phyloP scores from a whole-genome alignment of 2,329 filamentous ascomycete genomes.

The Alternaria solani region DNA sequence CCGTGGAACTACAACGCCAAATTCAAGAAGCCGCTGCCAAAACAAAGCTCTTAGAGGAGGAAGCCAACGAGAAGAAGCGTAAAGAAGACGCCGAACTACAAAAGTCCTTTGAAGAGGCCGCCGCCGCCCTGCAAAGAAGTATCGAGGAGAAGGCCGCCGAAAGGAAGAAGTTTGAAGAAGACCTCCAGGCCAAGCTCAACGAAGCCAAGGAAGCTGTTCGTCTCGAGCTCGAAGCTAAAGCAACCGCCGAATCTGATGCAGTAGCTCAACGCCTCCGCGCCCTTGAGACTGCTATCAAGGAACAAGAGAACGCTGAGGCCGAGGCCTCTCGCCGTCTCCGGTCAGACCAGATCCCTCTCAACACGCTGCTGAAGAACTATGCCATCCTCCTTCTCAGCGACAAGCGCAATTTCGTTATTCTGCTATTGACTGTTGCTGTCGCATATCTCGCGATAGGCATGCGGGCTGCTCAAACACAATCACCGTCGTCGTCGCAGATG shows the following conservation, averaged over 20 bases:
- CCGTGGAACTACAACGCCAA: slow-evolving; percentile 42
- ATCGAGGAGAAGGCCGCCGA: slow-evolving; percentile 40
- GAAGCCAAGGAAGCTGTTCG: slow-evolving; percentile 46
- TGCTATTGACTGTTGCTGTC: slow-evolving; percentile 55
- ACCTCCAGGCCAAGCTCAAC: slow-evolving; percentile 38
- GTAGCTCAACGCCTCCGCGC: slow-evolving; percentile 42
- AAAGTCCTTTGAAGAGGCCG: slow-evolving; percentile 38
- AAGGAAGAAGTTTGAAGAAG: slow-evolving; percentile 38
- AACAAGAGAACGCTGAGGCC: slow-evolving; percentile 21
- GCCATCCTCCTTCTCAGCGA: slow-evolving; percentile 61
- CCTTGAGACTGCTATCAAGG: slow-evolving; percentile 40
- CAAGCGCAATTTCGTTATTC: slow-evolving; percentile 61
- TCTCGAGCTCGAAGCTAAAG: slow-evolving; percentile 42
- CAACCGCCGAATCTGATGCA: slow-evolving; percentile 36
- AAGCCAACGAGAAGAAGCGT: slow-evolving; percentile 35
- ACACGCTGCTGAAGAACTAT: slow-evolving; percentile 63
- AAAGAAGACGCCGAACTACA: slow-evolving; percentile 37
- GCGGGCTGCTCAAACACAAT: slow-evolving; percentile 19
- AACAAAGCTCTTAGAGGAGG: slow-evolving; percentile 39
- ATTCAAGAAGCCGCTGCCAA: slow-evolving; percentile 44
- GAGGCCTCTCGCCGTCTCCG: slow-evolving; percentile 21
- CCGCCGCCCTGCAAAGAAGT: slow-evolving; percentile 35
- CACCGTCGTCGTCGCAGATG: slow-evolving; percentile 6
- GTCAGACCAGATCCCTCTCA: slow-evolving; percentile 58
- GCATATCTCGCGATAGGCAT: slow-evolving; percentile 50